These are phyloP conservation scores for Avena eriantha DNA, from an alignment of 176 grass and related monocot species.

Conservation along the genomic window DNA sequence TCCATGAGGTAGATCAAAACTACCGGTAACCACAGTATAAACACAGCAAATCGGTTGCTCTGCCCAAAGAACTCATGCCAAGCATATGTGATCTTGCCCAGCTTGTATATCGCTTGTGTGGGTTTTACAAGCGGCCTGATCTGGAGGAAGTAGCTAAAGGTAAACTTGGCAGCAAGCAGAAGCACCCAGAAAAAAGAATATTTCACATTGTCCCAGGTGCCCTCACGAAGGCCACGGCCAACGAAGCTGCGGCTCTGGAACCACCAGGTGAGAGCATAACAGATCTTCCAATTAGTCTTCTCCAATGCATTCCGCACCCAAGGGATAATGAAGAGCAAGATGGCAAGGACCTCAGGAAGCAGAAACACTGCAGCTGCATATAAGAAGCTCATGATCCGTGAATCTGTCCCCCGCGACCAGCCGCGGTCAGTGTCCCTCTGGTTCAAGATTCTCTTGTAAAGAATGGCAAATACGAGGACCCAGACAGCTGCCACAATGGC, in stretches of 20 bases:
- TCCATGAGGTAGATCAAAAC: constrained; percentile 98
- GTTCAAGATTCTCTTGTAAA: constrained; percentile 62
- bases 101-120: constrained; percentile 69
- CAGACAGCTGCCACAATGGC: constrained; percentile 65
- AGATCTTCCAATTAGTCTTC: constrained; percentile 87
- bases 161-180: constrained; percentile 78
- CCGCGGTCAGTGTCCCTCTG: constrained; percentile 42
- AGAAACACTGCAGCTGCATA: constrained; percentile 70
- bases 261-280: constrained; percentile 91
- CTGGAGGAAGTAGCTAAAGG: constrained; percentile 92
- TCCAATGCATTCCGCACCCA: constrained; percentile 86
- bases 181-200: constrained; percentile 84
- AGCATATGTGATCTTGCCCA: constrained; percentile 49
- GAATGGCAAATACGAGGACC: constrained; percentile 65
- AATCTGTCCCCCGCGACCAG: constrained; percentile 46
- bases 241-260: constrained; percentile 89
- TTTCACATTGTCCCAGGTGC: constrained; percentile 71
- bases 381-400: constrained; percentile 58
- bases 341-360: constrained; percentile 73
- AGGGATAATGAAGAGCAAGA: constrained; percentile 75
- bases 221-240: constrained; percentile 84
- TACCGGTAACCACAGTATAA: constrained; percentile 81
- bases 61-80: constrained; percentile 89
- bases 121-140: constrained; percentile 82
- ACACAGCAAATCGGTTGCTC: constrained; percentile 80